Evolutionary conservation across 2,329 filamentous ascomycete genomes (phyloP), one percentile per base, ranked within the genome.

Genomic region (Colletotrichum sp.): DNA sequence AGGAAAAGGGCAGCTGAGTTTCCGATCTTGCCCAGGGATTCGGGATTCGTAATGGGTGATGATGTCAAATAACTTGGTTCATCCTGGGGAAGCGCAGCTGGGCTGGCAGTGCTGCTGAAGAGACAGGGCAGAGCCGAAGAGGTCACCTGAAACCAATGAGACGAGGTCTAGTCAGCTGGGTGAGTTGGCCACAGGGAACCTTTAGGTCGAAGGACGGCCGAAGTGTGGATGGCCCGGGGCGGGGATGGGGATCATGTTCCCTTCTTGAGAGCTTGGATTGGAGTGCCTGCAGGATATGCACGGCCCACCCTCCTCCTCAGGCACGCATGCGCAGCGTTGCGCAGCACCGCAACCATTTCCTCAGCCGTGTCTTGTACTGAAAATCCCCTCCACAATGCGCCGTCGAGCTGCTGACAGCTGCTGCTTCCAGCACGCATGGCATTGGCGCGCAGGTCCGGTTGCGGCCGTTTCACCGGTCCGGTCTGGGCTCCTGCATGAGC

Each of bases 131-230:
- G 59, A 21, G 43, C 43, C 43, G 43, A 52, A 52, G 43, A 76
- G 68, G 68, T 70, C 57, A 77, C 63, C 72, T 77, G 75, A 77
- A 77, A 77, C 75, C 75, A 77, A 76, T 73, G 64, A 77, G 73
- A 70, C 75, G 68, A 72, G 57, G 52, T 73, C 64, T 67, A 52
- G 73, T 75, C 72, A 75, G 61, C 72, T 67, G 72, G 72, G 55
- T 52, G 48, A 28, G 71, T 61, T 75, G 71, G 52, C 63, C 55
- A 67, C 52, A 39, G 60, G 72, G 43, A 52, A 52, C 43, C 43
- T 52, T 52, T 52, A 52, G 43, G 43, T 52, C 43, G 43, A 24
- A 52, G 43, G 43, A 52, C n/a, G 43, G 34, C 16, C 24, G 52
- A 28, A 26, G 30, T 32, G 61, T 76, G 74, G 74, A 74, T 76